Conservation (phyloP, 192 early-diverging fungal genomes). For the Coemansia sp. region DNA sequence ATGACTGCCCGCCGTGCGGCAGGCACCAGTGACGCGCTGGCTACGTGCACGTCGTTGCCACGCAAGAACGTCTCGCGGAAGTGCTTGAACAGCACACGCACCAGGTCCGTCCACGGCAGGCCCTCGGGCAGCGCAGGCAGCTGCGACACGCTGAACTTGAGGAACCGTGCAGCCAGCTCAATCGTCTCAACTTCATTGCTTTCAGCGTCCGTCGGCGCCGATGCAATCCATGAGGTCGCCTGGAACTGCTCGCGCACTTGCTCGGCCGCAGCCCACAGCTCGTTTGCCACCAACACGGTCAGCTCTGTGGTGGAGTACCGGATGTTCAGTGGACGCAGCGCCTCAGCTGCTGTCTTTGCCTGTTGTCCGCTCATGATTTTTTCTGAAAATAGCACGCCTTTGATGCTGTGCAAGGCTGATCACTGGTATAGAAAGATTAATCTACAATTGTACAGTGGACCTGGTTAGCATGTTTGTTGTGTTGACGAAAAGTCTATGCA, state of each 20-base stretch:
- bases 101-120: conserved; percentile 66
- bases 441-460: conserved; percentile 3
- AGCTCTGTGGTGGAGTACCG: conserved; percentile 79
- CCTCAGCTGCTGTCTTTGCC: conserved; percentile 49
- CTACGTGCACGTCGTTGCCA: conserved; percentile 83
- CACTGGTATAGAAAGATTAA: not conserved
- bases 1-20: conserved; percentile 63
- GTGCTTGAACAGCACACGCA: conserved; percentile 69
- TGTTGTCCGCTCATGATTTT: conserved; percentile 38
- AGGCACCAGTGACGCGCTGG: conserved; percentile 61
- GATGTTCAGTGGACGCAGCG: conserved; percentile 72
- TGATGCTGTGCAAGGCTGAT: not conserved
- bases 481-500: not conserved
- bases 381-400: not conserved
- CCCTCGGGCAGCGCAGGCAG: conserved; percentile 38
- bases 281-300: conserved; percentile 76
- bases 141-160: conserved; percentile 63
- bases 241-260: conserved; percentile 76
- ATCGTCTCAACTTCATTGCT: conserved; percentile 64
- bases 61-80: conserved; percentile 72
- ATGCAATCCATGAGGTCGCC: conserved; percentile 32
- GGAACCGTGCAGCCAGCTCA: conserved; percentile 70
- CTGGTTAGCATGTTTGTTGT: not conserved
- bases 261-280: conserved; percentile 88
- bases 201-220: conserved; percentile 56